Evolutionary conservation across 2,329 filamentous ascomycete species (phyloP).

Genomic region (Juglanconis sp.): DNA sequence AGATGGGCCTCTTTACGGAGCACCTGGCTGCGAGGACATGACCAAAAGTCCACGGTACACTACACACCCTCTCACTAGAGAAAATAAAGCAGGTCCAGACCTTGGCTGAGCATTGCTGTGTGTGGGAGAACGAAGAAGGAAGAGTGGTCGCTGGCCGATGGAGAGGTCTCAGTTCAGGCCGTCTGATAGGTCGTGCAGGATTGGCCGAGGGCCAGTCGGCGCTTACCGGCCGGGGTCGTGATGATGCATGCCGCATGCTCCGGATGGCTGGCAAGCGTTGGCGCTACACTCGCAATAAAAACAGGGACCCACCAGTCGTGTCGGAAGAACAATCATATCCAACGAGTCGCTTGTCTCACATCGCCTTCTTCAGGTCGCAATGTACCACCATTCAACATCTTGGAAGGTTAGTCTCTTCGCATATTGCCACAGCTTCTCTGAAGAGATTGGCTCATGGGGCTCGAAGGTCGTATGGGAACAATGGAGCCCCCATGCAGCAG

Average conservation of each 20-base stretch:
- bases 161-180: conserved; percentile 30
- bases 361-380: conserved; percentile 35
- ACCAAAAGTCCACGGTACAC: conserved; percentile 7
- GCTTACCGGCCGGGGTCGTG: conserved; percentile 42
- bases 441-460: conserved; percentile 41
- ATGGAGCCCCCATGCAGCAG: conserved; percentile 9
- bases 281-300: conserved; percentile 38
- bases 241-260: conserved; percentile 28
- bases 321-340: conserved; percentile 38
- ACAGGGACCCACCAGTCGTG: conserved; percentile 37
- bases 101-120: conserved; percentile 19
- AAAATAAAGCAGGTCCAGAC: conserved; percentile 9
- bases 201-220: conserved; percentile 42
- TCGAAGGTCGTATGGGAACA: conserved; percentile 32
- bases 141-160: conserved; percentile 26
- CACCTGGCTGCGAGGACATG: conserved; percentile 8
- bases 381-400: conserved; percentile 17
- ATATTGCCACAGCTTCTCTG: conserved; percentile 37
- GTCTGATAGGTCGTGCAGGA: conserved; percentile 42
- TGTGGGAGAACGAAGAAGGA: conserved; percentile 23
- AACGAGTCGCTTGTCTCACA: conserved; percentile 46
- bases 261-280: conserved; percentile 33
- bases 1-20: conserved; percentile 4
- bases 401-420: conserved; percentile 21
- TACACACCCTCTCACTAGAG: conserved; percentile 12